Conservation (phyloP, 495 filamentous ascomycete genomes). For the Paragyromitra xinjiangensis region DNA sequence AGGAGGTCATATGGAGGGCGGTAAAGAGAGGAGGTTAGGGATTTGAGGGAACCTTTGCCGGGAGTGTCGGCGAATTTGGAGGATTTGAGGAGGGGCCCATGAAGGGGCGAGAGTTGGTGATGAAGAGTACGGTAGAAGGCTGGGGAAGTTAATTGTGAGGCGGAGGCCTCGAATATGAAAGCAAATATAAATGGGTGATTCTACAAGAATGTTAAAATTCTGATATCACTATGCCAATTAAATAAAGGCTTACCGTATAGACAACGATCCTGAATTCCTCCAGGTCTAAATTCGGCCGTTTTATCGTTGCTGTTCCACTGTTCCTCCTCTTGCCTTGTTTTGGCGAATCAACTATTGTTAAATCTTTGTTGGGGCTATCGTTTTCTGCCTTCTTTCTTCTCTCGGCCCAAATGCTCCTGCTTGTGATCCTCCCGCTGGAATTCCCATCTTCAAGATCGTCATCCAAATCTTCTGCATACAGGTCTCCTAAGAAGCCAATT, state of each 20-base stretch:
- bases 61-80: constrained; percentile 56
- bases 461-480: constrained; percentile 55
- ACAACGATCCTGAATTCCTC: constrained; percentile 55
- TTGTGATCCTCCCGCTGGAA: constrained; percentile 51
- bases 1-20: constrained; percentile 76
- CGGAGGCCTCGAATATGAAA: constrained; percentile 80
- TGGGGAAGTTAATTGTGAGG: constrained; percentile 71
- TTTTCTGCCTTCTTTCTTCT: constrained; percentile 19
- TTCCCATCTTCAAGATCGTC: constrained; percentile 38
- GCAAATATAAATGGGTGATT: constrained; percentile 90
- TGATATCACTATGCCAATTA: background rate
- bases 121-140: constrained; percentile 83
- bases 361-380: constrained; percentile 12
- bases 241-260: constrained; percentile 45
- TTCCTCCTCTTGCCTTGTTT: constrained; percentile 17
- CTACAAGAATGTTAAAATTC: constrained; percentile 35
- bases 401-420: constrained; percentile 49
- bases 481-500: constrained; percentile 56
- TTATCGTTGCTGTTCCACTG: constrained; percentile 13
- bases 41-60: background rate
- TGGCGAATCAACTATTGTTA: constrained; percentile 2
- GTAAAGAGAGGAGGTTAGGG: background rate
- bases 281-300: constrained; percentile 25
- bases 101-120: constrained; percentile 78
- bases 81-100: constrained; percentile 57